Conservation (phyloP, 257 asterid species). For the Solanum arcanum region DNA sequence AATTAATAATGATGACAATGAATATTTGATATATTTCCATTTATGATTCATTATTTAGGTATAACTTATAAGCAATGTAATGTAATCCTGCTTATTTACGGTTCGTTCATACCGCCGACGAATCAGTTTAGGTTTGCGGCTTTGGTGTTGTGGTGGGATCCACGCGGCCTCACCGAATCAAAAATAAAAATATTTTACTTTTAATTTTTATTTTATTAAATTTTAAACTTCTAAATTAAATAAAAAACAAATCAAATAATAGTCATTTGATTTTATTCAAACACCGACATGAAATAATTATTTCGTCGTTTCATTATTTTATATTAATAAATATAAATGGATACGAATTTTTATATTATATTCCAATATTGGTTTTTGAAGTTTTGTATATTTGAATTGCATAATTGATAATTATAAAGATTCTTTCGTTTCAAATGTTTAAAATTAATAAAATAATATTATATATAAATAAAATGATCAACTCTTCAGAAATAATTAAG, state of each 20-base stretch:
- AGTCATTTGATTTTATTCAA: background rate
- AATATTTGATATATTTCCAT: background rate
- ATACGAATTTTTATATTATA: no score
- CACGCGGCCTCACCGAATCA: background rate
- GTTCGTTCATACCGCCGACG: background rate
- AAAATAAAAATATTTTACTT: background rate
- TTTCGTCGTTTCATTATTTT: fast-evolving
- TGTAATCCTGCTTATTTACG: background rate
- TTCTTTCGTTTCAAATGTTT: background rate
- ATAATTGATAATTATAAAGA: background rate
- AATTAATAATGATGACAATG: background rate
- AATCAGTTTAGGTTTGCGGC: background rate
- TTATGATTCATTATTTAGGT: background rate
- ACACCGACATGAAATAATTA: background rate
- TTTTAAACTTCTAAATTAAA: no score
- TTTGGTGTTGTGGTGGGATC: background rate
- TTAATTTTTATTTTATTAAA: no score
- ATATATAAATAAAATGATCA: background rate
- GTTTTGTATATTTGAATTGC: background rate
- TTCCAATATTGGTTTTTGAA: background rate
- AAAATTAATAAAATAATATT: background rate
- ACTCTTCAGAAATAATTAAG: background rate
- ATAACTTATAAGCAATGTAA: background rate
- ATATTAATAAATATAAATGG: no score
- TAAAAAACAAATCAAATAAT: no score